phyloP scores from a whole-genome alignment of 306 rosid species.

The Inga leiocalycina region DNA sequence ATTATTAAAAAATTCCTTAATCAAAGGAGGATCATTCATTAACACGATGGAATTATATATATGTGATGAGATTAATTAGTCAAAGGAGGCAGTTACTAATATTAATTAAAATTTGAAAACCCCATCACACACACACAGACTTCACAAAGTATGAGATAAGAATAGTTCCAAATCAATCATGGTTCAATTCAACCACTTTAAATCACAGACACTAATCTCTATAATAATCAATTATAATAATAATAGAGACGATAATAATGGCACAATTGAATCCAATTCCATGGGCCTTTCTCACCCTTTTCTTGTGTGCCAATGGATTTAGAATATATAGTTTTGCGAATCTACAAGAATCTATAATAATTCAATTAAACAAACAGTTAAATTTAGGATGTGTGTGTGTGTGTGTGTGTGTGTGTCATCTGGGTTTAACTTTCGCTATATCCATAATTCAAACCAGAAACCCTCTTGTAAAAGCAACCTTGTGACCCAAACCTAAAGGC shows the following conservation, averaged over 20 bases:
- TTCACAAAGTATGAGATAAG: neutral
- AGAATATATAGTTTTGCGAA: neutral
- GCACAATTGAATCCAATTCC: slow-evolving; percentile 20
- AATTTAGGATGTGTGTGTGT: neutral
- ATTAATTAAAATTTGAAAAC: slow-evolving; percentile 21
- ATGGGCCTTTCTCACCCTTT: slow-evolving; percentile 15
- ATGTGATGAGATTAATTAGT: slow-evolving; percentile 32
- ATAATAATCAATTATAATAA: neutral
- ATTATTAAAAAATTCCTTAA: slow-evolving; percentile 28
- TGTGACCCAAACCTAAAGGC: slow-evolving; percentile 29
- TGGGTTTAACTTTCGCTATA: slow-evolving; percentile 32
- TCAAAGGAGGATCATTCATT: slow-evolving; percentile 36
- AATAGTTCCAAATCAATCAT: slow-evolving; percentile 8
- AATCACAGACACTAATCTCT: slow-evolving; percentile 26
- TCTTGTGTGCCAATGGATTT: slow-evolving; percentile 8
- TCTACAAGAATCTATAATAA: neutral
- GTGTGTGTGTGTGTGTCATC: neutral
- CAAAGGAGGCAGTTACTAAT: slow-evolving; percentile 34
- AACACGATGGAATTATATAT: slow-evolving; percentile 36
- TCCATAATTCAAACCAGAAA: slow-evolving; percentile 25
- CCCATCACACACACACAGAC: neutral
- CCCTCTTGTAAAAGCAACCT: slow-evolving; percentile 29
- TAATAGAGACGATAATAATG: slow-evolving; percentile 12
- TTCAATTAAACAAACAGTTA: slow-evolving; percentile 15
- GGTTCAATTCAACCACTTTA: neutral